Base-by-base conservation (phyloP, 257 asterid species). In the Fraxinus americana region DNA sequence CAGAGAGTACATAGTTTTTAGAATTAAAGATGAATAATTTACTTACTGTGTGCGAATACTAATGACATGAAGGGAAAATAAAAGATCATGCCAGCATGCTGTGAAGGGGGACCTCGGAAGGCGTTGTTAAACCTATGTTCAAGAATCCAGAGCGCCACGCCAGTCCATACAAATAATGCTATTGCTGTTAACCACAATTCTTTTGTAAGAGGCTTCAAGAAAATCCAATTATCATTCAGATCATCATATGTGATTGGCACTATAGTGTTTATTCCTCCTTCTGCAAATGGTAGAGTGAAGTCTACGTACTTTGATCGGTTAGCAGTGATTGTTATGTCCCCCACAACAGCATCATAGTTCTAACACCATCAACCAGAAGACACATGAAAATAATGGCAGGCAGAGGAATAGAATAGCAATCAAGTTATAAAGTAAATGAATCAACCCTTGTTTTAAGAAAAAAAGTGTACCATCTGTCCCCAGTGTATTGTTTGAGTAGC, bases 11-110 rank as follows among this genome's bases (percentile, higher is more conserved):
- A 19, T 16, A 1, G 1, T 50, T 21, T 16, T 13, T 16, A 5
- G 9, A 71, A 41, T 61, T 43, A 54, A 68, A 25, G 16, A 16
- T 10, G 10, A 25, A 25, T 65, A 23, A 11, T 27, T 9, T 25
- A 80, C 89, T 84, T 74, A 86, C 88, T 78, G 5, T 88, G 74
- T 34, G 88, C 83, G 36, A 83, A 85, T 75, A 85, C 89, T 34
- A 88, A 38, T 0, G 91, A 82, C 72, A 78, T 78, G 87, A 88
- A 84, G 32, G 90, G 84, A 52, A 88, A 76, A 78, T 84, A 86
- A n/a, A 86, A 72, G 74, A 86, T 80, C 82, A 78, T 70, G 32
- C 91, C 88, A 5, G 78, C 78, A 52, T 88, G 91, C 43, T 85
- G 79, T 9, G 78, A 67, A 30, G 85, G 85, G 16, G 87, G 83